phyloP scores from a whole-genome alignment of 2,329 filamentous ascomycete species.

The Aureobasidium sp. region DNA sequence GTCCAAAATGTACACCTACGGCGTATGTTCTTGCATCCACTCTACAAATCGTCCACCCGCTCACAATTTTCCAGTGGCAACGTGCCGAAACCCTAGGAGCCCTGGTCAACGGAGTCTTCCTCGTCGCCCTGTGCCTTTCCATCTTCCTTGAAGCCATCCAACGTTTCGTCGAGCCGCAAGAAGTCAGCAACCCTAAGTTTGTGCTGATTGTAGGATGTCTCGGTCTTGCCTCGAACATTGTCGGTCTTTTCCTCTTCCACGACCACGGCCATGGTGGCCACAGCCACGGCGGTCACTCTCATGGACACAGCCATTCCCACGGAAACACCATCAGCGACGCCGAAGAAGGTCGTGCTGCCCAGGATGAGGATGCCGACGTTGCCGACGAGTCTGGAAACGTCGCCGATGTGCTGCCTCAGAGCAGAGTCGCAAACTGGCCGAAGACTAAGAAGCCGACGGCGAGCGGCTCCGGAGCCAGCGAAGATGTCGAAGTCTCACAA shows the following conservation, averaged over 20 bases:
- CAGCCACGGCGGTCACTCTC: slow-evolving; percentile 55
- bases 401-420: slow-evolving; percentile 56
- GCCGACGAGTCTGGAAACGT: slow-evolving; percentile 53
- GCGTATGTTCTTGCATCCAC: slow-evolving; percentile 48
- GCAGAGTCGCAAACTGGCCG: slow-evolving; percentile 46
- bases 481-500: slow-evolving; percentile 21
- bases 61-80: slow-evolving; percentile 60
- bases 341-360: slow-evolving; percentile 45
- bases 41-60: not conserved
- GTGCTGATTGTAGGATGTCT: slow-evolving; percentile 84
- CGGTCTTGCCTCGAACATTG: slow-evolving; percentile 78
- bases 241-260: slow-evolving; percentile 84
- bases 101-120: slow-evolving; percentile 93
- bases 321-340: slow-evolving; percentile 33
- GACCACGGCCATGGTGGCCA: slow-evolving; percentile 67
- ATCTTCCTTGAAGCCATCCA: slow-evolving; percentile 94
- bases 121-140: slow-evolving; percentile 90
- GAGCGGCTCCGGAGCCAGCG: slow-evolving; percentile 18
- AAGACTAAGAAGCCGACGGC: slow-evolving; percentile 20
- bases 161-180: slow-evolving; percentile 82
- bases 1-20: slow-evolving; percentile 91
- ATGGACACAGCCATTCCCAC: slow-evolving; percentile 38
- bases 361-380: slow-evolving; percentile 35
- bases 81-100: slow-evolving; percentile 94
- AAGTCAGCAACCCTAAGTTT: slow-evolving; percentile 74